A percentile compares a stretch with the other conserved stretches of the same genome.
These are phyloP conservation scores for Stagonosporopsis vannaccii DNA, from an alignment of 2,329 filamentous ascomycete species.

Conservation along the genomic window DNA sequence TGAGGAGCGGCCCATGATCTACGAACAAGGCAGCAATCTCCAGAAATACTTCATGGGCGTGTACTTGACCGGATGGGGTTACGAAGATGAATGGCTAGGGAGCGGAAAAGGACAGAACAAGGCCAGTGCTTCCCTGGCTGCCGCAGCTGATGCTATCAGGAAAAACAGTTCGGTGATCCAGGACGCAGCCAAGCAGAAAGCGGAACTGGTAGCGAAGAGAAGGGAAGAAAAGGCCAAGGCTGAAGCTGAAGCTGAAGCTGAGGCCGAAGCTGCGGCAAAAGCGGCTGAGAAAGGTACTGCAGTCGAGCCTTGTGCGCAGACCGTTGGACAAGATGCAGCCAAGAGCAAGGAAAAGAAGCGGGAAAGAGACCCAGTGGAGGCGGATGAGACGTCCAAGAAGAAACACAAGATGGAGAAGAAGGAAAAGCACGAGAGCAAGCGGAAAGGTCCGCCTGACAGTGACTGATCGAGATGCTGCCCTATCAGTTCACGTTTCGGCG, in stretches of 20 bases:
- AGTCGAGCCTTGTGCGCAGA: not conserved
- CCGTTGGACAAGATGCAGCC: not conserved
- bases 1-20: slow-evolving; percentile 62
- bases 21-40: slow-evolving; percentile 56
- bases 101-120: slow-evolving; percentile 71
- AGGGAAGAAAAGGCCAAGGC: slow-evolving; percentile 24
- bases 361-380: not conserved
- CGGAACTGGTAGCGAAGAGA: slow-evolving; percentile 28
- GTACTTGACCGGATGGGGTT: slow-evolving; percentile 73
- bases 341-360: slow-evolving; percentile 14
- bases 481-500: not conserved
- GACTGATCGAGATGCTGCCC: not conserved
- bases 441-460: not conserved
- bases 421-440: not conserved
- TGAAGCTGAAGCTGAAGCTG: slow-evolving; percentile 8
- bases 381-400: slow-evolving; percentile 5
- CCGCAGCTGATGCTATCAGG: slow-evolving; percentile 68
- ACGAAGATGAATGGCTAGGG: slow-evolving; percentile 67
- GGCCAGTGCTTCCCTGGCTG: slow-evolving; percentile 72
- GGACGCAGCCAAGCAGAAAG: slow-evolving; percentile 30
- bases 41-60: slow-evolving; percentile 69
- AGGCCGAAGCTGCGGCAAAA: slow-evolving; percentile 15
- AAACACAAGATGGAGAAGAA: slow-evolving; percentile 13
- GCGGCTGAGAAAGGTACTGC: not conserved
- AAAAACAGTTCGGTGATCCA: slow-evolving; percentile 42